Percentiles rank a stretch among this genome's conserved stretches.
Evolutionary conservation across 1,284 basidiomycete genomes (phyloP).

Genomic region (Malassezia yamatoensis): DNA sequence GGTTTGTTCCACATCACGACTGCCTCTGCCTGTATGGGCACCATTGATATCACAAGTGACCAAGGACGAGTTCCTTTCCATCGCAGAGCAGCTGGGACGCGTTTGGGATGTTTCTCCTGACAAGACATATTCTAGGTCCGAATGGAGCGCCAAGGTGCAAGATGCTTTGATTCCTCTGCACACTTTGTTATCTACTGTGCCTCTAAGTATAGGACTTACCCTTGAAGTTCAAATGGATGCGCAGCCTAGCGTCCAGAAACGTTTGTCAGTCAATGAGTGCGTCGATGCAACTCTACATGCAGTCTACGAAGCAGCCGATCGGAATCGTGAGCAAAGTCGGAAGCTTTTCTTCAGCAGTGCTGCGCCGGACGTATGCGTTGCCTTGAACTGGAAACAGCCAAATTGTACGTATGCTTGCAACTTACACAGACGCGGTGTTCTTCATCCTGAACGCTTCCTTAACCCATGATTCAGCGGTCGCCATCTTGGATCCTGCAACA

Average conservation of each 20-base stretch:
- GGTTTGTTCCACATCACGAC: constrained; percentile 60
- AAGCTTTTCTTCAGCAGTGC: constrained; percentile 41
- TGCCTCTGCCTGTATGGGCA: constrained; percentile 65
- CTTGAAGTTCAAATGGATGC: constrained; percentile 27
- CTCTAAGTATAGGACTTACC: constrained; percentile 29
- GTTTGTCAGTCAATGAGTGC: constrained; percentile 41
- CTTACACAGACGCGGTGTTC: constrained; percentile 67
- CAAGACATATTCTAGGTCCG: constrained; percentile 19
- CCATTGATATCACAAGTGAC: constrained; percentile 75
- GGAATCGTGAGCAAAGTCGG: constrained; percentile 28
- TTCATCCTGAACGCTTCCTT: constrained; percentile 64
- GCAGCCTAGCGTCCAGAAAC: constrained; percentile 19
- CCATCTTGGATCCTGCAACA: constrained; percentile 50
- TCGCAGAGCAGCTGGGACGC: constrained; percentile 52
- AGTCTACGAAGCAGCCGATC: constrained; percentile 41
- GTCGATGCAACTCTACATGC: constrained; percentile 45
- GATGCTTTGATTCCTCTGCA: constrained; percentile 29
- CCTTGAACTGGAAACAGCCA: constrained; percentile 97
- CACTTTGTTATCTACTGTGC: constrained; percentile 24
- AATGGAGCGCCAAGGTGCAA: constrained; percentile 30
- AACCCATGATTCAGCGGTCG: constrained; percentile 20
- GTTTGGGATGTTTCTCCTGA: constrained; percentile 17
- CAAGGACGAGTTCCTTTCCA: constrained; percentile 62
- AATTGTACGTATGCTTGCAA: constrained; percentile 60
- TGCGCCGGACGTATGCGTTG: constrained; percentile 51